Evolutionary conservation across 441 rosid genomes (phyloP), one percentile per base, ranked within the genome.

Genomic region (Adansonia madagascariensis): DNA sequence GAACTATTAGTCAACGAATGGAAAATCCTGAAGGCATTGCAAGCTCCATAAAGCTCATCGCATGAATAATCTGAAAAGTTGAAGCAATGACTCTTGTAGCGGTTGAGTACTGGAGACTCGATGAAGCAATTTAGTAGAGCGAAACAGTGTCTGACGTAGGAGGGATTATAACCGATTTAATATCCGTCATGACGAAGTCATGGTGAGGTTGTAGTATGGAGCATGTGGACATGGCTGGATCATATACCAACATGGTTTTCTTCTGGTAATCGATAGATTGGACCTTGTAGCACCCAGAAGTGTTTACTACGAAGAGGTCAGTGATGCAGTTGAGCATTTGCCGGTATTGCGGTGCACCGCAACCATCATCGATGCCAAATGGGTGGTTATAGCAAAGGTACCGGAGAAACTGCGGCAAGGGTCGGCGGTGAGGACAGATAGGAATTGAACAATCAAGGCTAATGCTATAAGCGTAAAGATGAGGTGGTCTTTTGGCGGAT

Each of bases 181-280:
- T 71, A 44, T 89, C 94, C 0, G 94, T 63, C 90, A 95, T 77
- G 75, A 80, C 43, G 81, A 93, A 89, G 79, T 95, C 94, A 76
- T 87, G 98, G 84, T 88, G 97, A n/a, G 98, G 97, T 75, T 91
- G 98, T 20, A 95, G 91, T 63, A 89, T 89, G 24, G 98, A 93
- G 89, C 98, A 95, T 0, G 98, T 92, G 24, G 98, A 95, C 98
- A 95, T 95, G n/a, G 94, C 80, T 0, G 98, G 95, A 80, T 93
- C 97, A 82, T 89, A 95, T 4, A 93, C 55, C n/a, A 77, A 81
- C 75, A 95, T 56, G 4, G 83, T 86, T 62, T 88, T 86, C 82
- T 86, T 86, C 8, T 82, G 44, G 84, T 95, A 95, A 82, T 95
- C 97, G 74, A 95, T 90, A 64, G 80, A 82, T 68, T 90, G 90